phyloP scores from a whole-genome alignment of 805 yeast genomes.

The Starmerella tilneyi region DNA sequence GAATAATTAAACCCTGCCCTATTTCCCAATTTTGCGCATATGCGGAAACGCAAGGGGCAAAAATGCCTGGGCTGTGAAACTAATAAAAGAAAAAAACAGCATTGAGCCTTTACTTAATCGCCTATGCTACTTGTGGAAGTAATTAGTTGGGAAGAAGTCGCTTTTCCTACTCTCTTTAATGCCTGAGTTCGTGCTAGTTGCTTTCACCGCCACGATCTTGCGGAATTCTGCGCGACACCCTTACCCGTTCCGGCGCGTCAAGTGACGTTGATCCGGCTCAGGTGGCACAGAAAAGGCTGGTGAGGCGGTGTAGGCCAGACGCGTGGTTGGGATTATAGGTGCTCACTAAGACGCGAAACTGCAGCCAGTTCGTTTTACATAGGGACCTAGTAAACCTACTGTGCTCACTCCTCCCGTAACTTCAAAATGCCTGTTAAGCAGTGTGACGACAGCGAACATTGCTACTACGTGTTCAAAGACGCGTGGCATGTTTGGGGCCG shows the following conservation, averaged over 20 bases:
- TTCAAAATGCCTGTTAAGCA: constrained; percentile 8
- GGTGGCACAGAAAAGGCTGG: not conserved
- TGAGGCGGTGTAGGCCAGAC: constrained; percentile 1
- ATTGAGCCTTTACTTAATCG: too few relatives aligned
- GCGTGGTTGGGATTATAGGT: not conserved
- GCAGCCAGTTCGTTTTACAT: not conserved
- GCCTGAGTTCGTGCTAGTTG: too few relatives aligned
- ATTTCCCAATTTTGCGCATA: too few relatives aligned
- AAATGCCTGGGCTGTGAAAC: too few relatives aligned
- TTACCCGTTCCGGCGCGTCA: constrained; percentile 5
- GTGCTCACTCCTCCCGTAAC: not conserved
- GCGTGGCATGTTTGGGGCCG: constrained; percentile 32
- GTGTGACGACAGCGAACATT: constrained; percentile 18
- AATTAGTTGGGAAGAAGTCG: too few relatives aligned
- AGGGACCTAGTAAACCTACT: not conserved
- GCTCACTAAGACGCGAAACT: constrained; percentile 1
- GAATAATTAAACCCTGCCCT: too few relatives aligned
- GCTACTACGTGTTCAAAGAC: constrained; percentile 19
- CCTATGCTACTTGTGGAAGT: too few relatives aligned
- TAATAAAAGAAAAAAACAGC: too few relatives aligned
- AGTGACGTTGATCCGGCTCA: not conserved
- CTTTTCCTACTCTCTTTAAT: too few relatives aligned
- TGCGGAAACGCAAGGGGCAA: too few relatives aligned
- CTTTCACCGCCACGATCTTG: too few relatives aligned
- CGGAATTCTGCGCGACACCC: constrained; percentile 2